A percentile compares a stretch with the other conserved stretches of the same genome.
phyloP scores from a whole-genome alignment of 257 asterid species.

The Nyctanthes arbortristis region DNA sequence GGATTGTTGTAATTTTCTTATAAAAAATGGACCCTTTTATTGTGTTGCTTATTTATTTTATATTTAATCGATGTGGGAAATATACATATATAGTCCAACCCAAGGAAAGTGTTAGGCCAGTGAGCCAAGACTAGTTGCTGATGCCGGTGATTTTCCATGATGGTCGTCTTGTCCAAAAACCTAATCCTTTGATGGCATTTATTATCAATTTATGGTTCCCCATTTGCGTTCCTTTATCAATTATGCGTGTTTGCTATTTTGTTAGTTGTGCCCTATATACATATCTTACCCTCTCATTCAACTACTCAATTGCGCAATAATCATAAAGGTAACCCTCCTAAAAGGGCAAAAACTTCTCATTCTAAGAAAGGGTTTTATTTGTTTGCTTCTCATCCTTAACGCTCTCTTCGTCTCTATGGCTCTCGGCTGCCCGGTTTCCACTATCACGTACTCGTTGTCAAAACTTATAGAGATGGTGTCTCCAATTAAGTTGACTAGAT shows the following conservation, averaged over 20 bases:
- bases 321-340: conserved; percentile 23
- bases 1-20: not conserved
- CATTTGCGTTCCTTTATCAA: conserved; percentile 24
- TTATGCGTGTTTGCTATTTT: conserved; percentile 3
- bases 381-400: conserved; percentile 24
- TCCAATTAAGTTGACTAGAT: conserved; percentile 19
- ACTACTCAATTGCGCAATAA: not conserved
- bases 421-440: conserved; percentile 23
- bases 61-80: conserved; percentile 36
- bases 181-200: conserved; percentile 31
- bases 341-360: not conserved
- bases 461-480: conserved; percentile 7
- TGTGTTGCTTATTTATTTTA: too few relatives aligned
- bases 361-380: conserved; percentile 18
- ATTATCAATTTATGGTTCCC: conserved; percentile 40
- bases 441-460: conserved; percentile 32
- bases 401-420: conserved; percentile 19
- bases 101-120: conserved; percentile 16
- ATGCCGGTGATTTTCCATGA: conserved; percentile 42
- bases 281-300: not conserved
- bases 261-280: not conserved
- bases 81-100: conserved; percentile 30
- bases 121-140: conserved; percentile 22
- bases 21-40: not conserved
- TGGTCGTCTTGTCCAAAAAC: conserved; percentile 37